Percentiles rank a stretch among this genome's conserved stretches.
phyloP scores from a whole-genome alignment of 371 early-diverging fungal genomes.

The Parasitella parasitica region DNA sequence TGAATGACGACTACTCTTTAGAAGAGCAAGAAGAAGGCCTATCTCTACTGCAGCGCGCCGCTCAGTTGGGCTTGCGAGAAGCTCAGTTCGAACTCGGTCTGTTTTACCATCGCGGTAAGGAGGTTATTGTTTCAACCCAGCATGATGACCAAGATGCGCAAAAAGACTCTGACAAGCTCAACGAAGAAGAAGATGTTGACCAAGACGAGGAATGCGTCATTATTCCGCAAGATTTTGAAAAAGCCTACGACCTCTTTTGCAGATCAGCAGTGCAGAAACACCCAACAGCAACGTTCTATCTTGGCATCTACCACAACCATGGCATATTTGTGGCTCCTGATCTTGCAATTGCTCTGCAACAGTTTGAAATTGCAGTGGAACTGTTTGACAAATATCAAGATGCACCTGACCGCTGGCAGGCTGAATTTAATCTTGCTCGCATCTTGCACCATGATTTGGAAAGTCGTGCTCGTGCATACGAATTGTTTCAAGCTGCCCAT shows the following conservation, averaged over 20 bases:
- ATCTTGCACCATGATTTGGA: constrained; percentile 37
- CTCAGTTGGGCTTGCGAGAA: constrained; percentile 27
- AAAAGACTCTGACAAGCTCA: background rate
- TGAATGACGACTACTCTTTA: constrained; percentile 15
- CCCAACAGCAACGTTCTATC: constrained; percentile 36
- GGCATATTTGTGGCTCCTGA: constrained; percentile 38
- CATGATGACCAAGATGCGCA: background rate
- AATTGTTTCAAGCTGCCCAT: constrained; percentile 27
- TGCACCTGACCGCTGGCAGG: constrained; percentile 36
- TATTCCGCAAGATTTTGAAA: constrained; percentile 35
- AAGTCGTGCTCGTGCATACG: constrained; percentile 25
- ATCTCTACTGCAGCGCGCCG: constrained; percentile 24
- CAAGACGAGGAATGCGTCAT: constrained; percentile 16
- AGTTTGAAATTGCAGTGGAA: constrained; percentile 33
- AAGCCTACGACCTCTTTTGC: constrained; percentile 39
- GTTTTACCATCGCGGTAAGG: constrained; percentile 34
- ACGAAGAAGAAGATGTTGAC: background rate
- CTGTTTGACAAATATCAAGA: constrained; percentile 9
- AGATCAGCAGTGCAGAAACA: constrained; percentile 38
- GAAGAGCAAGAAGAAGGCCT: constrained; percentile 34
- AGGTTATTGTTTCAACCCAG: background rate
- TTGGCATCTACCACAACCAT: constrained; percentile 43
- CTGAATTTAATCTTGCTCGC: constrained; percentile 40
- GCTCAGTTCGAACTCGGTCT: constrained; percentile 40
- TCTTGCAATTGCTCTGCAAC: constrained; percentile 23